phyloP scores from a whole-genome alignment of 495 filamentous ascomycete species.

The Penicillium subrubescens region DNA sequence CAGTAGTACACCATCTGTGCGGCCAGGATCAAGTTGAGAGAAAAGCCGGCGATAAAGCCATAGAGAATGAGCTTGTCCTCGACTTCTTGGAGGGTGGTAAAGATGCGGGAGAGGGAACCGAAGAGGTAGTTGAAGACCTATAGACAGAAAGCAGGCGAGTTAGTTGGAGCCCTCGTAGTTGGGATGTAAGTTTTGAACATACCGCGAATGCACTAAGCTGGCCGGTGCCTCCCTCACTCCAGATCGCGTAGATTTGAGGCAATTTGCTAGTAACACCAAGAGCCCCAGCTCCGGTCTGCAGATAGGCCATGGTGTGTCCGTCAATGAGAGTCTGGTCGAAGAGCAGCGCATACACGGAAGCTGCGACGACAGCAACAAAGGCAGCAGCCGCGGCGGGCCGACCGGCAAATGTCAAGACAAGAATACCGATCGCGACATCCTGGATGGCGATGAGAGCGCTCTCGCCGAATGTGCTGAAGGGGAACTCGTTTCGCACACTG shows the following conservation, averaged over 20 bases:
- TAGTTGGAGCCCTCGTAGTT: slow-evolving; percentile 3
- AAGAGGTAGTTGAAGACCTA: slow-evolving; percentile 97
- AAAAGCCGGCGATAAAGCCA: slow-evolving; percentile 85
- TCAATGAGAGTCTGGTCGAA: slow-evolving; percentile 69
- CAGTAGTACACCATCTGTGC: slow-evolving; percentile 96
- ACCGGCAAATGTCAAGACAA: slow-evolving; percentile 81
- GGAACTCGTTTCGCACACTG: slow-evolving; percentile 84
- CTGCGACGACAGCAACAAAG: slow-evolving; percentile 75
- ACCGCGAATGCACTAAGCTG: slow-evolving; percentile 96
- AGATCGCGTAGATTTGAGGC: slow-evolving; percentile 87
- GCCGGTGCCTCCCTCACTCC: slow-evolving; percentile 81
- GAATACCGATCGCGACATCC: slow-evolving; percentile 81
- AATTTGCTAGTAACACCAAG: slow-evolving; percentile 85
- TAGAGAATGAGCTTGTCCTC: slow-evolving; percentile 94
- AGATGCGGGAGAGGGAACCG: slow-evolving; percentile 90
- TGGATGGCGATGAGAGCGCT: slow-evolving; percentile 87
- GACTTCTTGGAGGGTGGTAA: slow-evolving; percentile 95
- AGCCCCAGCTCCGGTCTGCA: slow-evolving; percentile 84
- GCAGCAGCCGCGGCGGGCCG: slow-evolving; percentile 61
- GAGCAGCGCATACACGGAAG: slow-evolving; percentile 62
- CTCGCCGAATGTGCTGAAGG: slow-evolving; percentile 96
- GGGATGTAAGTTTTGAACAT: slow-evolving; percentile 15
- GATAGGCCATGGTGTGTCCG: slow-evolving; percentile 66
- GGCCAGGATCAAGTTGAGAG: slow-evolving; percentile 83
- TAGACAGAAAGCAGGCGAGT: slow-evolving; percentile 4